Conservation (phyloP, 768 basidiomycete genomes). For the Hydnomerulius pinastri region DNA sequence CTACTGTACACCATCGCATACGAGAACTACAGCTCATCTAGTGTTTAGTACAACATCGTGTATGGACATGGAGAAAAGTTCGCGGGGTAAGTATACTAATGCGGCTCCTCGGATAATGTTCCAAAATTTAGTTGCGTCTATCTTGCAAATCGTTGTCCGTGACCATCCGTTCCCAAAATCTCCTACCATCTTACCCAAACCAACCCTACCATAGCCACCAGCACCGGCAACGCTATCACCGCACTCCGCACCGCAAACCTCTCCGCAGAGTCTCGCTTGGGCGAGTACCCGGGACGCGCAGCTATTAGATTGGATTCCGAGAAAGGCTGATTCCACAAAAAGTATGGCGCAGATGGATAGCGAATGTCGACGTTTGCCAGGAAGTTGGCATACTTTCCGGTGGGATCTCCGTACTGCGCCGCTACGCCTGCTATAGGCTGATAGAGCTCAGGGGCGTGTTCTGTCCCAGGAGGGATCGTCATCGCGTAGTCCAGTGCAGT, state of each 20-base stretch:
- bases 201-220: background rate
- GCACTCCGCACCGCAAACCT: background rate
- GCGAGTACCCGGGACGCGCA: constrained; percentile 9
- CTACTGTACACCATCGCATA: too few relatives aligned
- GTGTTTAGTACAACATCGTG: too few relatives aligned
- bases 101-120: too few relatives aligned
- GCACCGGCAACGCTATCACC: background rate
- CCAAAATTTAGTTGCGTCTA: background rate
- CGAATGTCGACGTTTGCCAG: constrained; percentile 38
- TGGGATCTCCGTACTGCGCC: constrained; percentile 59
- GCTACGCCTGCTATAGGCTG: constrained; percentile 60
- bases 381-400: constrained; percentile 55
- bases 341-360: constrained; percentile 48
- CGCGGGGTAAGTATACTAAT: too few relatives aligned
- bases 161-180: background rate
- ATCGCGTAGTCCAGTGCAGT: constrained; percentile 61
- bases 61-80: too few relatives aligned
- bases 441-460: constrained; percentile 49
- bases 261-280: constrained; percentile 1
- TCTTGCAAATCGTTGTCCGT: background rate
- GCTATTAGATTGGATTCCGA: constrained; percentile 26
- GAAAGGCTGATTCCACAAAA: constrained; percentile 59
- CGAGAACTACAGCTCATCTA: too few relatives aligned
- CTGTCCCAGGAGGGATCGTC: constrained; percentile 33
- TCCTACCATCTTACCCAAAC: background rate